Percentiles rank a stretch among this genome's conserved stretches.
phyloP scores from a whole-genome alignment of 768 basidiomycete genomes.

The Termitomyces sp. region DNA sequence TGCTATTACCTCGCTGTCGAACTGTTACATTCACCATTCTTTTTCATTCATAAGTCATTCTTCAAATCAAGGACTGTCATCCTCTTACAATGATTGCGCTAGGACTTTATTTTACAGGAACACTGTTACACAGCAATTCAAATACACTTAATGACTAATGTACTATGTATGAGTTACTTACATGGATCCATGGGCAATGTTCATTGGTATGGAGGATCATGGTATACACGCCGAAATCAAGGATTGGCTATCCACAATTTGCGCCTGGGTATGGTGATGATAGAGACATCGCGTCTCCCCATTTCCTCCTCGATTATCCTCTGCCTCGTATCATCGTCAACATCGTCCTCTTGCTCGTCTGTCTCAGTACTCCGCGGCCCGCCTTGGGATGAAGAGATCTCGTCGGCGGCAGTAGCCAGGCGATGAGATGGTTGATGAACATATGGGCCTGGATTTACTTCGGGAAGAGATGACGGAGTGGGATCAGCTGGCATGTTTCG shows the following conservation, averaged over 20 bases:
- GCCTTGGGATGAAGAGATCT: conserved; percentile 29
- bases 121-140: conserved; percentile 3
- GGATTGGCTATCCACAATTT: conserved; percentile 75
- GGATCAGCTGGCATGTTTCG: conserved; percentile 23
- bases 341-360: conserved; percentile 64
- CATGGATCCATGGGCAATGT: not conserved
- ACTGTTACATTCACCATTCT: not conserved
- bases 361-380: conserved; percentile 50
- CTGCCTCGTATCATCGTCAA: conserved; percentile 73
- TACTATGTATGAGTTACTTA: conserved; percentile 7
- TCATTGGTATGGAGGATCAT: not conserved
- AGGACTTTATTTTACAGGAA: conserved; percentile 9
- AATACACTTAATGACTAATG: conserved; percentile 12
- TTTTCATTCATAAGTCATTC: too few species aligned
- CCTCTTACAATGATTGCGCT: not conserved
- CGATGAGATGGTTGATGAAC: conserved; percentile 63
- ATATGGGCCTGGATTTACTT: conserved; percentile 61
- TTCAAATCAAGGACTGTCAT: not conserved
- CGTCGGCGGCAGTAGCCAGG: conserved; percentile 38
- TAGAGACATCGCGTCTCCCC: conserved; percentile 78
- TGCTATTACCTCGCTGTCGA: not conserved
- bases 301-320: conserved; percentile 80
- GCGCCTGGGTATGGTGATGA: conserved; percentile 73
- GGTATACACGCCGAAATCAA: conserved; percentile 7
- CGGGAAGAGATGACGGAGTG: conserved; percentile 36